Conservation (phyloP, 2,329 filamentous ascomycete genomes). For the Dactylellina parvicollis region DNA sequence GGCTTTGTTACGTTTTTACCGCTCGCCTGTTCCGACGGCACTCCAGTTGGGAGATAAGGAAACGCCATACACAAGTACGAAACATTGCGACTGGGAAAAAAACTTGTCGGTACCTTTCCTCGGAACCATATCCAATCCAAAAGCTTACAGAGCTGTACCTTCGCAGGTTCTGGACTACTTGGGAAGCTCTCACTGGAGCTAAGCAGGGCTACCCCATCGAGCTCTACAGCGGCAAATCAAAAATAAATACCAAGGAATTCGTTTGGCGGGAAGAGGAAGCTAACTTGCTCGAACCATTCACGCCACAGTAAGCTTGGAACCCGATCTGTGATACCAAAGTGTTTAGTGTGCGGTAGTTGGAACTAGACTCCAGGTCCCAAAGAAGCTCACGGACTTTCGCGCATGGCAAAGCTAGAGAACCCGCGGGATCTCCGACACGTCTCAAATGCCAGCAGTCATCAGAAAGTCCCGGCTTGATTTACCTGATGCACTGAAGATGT, state of each 20-base stretch:
- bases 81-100: background rate
- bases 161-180: slow-evolving; percentile 7
- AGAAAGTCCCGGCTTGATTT: slow-evolving; percentile 15
- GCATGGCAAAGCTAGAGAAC: background rate
- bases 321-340: background rate
- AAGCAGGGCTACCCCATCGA: background rate
- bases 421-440: background rate
- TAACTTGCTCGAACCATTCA: slow-evolving; percentile 6
- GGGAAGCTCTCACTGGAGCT: background rate
- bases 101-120: background rate
- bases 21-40: background rate
- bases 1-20: background rate
- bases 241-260: background rate
- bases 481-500: slow-evolving; percentile 25
- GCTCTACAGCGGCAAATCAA: slow-evolving; percentile 14
- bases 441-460: background rate
- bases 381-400: no score
- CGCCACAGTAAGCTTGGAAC: slow-evolving; percentile 1
- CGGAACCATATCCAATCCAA: background rate
- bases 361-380: no score
- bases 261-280: background rate
- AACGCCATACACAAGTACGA: background rate
- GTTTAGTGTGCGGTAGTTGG: slow-evolving; percentile 5
- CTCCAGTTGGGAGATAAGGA: slow-evolving; percentile 16
- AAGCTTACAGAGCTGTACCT: background rate